Percentiles rank a stretch among this genome's conserved stretches.
phyloP scores from a whole-genome alignment of 2,329 filamentous ascomycete genomes.

The Oidium heveae region DNA sequence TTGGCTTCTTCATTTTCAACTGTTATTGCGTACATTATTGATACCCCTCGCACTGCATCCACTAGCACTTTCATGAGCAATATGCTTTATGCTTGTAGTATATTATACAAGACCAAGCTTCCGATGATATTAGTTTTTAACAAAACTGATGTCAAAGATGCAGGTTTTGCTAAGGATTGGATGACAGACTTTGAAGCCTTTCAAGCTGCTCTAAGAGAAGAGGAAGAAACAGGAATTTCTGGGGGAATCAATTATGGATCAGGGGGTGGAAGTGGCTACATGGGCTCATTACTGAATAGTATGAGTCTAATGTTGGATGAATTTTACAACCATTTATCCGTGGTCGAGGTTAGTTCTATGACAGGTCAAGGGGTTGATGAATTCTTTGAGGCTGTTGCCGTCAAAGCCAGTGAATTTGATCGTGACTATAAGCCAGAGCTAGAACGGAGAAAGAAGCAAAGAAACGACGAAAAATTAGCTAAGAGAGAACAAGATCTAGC shows the following conservation, averaged over 20 bases:
- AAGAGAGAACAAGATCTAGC: conserved; percentile 59
- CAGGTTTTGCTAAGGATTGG: conserved; percentile 85
- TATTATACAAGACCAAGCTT: conserved; percentile 93
- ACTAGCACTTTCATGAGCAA: conserved; percentile 99
- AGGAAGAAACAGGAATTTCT: conserved; percentile 56
- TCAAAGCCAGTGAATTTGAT: conserved; percentile 73
- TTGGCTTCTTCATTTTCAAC: conserved; percentile 88
- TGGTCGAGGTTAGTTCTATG: conserved; percentile 84
- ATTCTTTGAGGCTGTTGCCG: conserved; percentile 72
- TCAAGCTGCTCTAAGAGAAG: conserved; percentile 56
- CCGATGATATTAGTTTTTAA: conserved; percentile 99
- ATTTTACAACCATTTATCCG: conserved; percentile 81
- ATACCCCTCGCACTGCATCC: conserved; percentile 77
- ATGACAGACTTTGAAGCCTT: conserved; percentile 98
- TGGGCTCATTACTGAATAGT: conserved; percentile 84
- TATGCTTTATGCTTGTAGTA: conserved; percentile 97
- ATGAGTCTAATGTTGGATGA: conserved; percentile 97
- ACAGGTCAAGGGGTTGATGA: conserved; percentile 77
- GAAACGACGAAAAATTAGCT: conserved; percentile 48
- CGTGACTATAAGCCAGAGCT: conserved; percentile 81
- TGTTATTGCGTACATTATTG: conserved; percentile 90
- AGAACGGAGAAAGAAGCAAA: conserved; percentile 48
- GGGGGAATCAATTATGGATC: conserved; percentile 42
- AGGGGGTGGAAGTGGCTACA: conserved; percentile 65
- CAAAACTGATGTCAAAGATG: conserved; percentile 89